phyloP scores from a whole-genome alignment of 495 filamentous ascomycete species.

The Lepraria neglecta region DNA sequence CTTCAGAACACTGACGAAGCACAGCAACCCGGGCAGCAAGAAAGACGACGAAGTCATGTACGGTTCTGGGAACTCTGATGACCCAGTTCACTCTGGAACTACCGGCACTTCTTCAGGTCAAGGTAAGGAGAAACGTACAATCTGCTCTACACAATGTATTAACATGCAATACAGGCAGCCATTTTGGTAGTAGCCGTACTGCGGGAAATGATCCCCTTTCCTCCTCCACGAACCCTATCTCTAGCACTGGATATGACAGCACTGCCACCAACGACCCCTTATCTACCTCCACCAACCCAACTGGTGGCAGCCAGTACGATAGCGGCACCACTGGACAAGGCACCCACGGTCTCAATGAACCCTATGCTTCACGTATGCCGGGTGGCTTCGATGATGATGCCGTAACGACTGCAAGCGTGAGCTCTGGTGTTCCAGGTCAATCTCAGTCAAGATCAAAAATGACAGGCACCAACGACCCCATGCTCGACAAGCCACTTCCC shows the following conservation, averaged over 20 bases:
- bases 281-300: slow-evolving; percentile 17
- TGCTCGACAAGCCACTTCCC: slow-evolving; percentile 46
- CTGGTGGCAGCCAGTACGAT: slow-evolving; percentile 7
- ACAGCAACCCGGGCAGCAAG: slow-evolving; percentile 35
- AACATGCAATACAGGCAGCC: slow-evolving; percentile 21
- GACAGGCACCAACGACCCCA: slow-evolving; percentile 33
- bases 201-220: slow-evolving; percentile 18
- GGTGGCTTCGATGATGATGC: slow-evolving; percentile 29
- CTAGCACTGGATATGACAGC: neutral
- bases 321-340: neutral
- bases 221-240: slow-evolving; percentile 3
- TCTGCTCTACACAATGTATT: neutral
- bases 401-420: slow-evolving; percentile 40
- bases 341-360: slow-evolving; percentile 15
- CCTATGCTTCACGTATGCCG: slow-evolving; percentile 23
- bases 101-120: slow-evolving; percentile 26
- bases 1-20: slow-evolving; percentile 16
- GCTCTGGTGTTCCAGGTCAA: slow-evolving; percentile 42
- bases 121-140: neutral
- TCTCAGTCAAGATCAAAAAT: slow-evolving; percentile 23
- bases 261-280: neutral
- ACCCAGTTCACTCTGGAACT: slow-evolving; percentile 27
- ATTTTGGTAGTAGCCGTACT: slow-evolving; percentile 23
- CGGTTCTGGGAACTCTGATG: slow-evolving; percentile 32
- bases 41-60: slow-evolving; percentile 40